A percentile compares a stretch with the other conserved stretches of the same genome.
Evolutionary conservation across 805 yeast genomes (phyloP).

Genomic region (Starmerella stigmatis): DNA sequence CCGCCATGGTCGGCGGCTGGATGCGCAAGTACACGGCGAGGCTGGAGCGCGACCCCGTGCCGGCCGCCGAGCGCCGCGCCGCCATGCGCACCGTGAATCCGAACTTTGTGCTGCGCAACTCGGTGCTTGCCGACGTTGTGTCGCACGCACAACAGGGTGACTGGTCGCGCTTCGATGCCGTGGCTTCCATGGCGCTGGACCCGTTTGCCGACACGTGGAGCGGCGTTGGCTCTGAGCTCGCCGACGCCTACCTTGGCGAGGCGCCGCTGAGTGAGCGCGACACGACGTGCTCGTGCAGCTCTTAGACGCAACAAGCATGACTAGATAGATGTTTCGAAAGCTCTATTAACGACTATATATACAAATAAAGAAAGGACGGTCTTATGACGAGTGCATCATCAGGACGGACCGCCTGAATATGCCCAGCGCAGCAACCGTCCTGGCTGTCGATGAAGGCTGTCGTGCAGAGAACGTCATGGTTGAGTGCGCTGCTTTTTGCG

Average conservation of each 20-base stretch:
- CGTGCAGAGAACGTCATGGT: too few species aligned
- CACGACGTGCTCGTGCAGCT: conserved; percentile 62
- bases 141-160: conserved; percentile 43
- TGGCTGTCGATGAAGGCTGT: too few species aligned
- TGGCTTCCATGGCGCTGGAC: conserved; percentile 58
- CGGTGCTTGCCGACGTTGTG: conserved; percentile 80
- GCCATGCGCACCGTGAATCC: conserved; percentile 54
- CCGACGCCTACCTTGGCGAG: conserved; percentile 48
- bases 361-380: too few species aligned
- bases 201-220: conserved; percentile 65
- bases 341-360: too few species aligned
- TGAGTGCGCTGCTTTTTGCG: too few species aligned
- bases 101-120: conserved; percentile 66
- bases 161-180: conserved; percentile 46
- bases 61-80: conserved; percentile 34
- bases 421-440: too few species aligned
- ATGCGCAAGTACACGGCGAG: conserved; percentile 40
- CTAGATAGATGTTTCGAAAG: background rate
- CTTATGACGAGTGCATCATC: too few species aligned
- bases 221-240: conserved; percentile 37
- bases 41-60: conserved; percentile 33
- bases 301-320: conserved; percentile 17
- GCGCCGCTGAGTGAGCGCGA: conserved; percentile 46
- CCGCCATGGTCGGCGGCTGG: conserved; percentile 45
- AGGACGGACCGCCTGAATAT: too few species aligned